Base-by-base conservation (phyloP, 2,329 filamentous ascomycete genomes). In the Lojkania enalia region DNA sequence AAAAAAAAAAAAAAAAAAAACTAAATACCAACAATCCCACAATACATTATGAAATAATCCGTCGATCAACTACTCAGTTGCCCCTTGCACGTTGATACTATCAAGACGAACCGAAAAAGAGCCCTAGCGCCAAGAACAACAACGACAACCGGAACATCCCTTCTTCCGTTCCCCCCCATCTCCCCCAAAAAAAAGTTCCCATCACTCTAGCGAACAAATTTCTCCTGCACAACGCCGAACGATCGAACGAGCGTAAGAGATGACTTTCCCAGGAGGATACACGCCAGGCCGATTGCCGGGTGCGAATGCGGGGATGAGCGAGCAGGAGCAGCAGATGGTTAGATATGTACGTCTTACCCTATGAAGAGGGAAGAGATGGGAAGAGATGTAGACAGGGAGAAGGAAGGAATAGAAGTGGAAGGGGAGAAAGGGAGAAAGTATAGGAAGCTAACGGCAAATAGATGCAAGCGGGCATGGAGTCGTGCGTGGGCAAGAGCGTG, bases 391-490 rank as follows among this genome's bases (percentile, higher is more conserved):
- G n/a, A n/a, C n/a, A n/a, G n/a, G n/a, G n/a, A n/a, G n/a, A n/a
- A n/a, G n/a, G n/a, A n/a, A n/a, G n/a, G n/a, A n/a, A n/a, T n/a
- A n/a, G n/a, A n/a, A n/a, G n/a, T n/a, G n/a, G n/a, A n/a, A n/a
- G n/a, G n/a, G n/a, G n/a, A n/a, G n/a, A n/a, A n/a, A n/a, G n/a
- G n/a, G n/a, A n/a, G n/a, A n/a, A n/a, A n/a, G n/a, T n/a, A n/a
- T 15, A 33, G 6, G 14, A 9, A 12, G 30, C 21, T 9, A 16
- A 12, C 18, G 27, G 19, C 9, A 20, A 16, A 14, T 57, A 94
- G 88, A 86, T 96, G 76, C 83, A 90, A 78, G 73, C 77, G 18
- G 83, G 84, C 32, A 96, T 96, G 89, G 91, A 97, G 72, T 95
- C 89, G 23, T 99, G 94, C 68, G 83, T 86, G 18, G 85, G 85